These are phyloP conservation scores for Hygrophoropsis aurantiaca DNA, from an alignment of 768 basidiomycete genomes.

Conservation along the genomic window DNA sequence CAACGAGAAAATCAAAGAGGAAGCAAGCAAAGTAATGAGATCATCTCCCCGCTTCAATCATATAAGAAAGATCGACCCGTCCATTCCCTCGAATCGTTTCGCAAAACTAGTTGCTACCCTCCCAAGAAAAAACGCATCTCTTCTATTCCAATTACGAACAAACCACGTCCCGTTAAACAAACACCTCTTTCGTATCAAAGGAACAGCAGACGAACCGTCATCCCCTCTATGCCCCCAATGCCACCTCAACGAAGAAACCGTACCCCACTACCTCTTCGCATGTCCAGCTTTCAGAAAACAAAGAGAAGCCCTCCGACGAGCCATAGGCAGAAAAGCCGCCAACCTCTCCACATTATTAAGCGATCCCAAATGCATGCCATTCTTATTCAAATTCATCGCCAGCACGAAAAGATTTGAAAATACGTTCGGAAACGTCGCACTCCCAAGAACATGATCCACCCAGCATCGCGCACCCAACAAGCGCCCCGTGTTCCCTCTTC, in stretches of 20 bases:
- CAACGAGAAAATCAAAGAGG: background rate
- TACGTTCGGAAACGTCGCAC: too few relatives aligned
- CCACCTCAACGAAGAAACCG: constrained; percentile 7
- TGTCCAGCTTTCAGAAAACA: constrained; percentile 3
- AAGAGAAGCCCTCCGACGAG: background rate
- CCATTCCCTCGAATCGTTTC: background rate
- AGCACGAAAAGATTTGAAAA: too few relatives aligned
- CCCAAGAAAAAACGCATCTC: constrained; percentile 12
- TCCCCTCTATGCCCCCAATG: background rate
- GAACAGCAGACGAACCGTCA: too few relatives aligned
- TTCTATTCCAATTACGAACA: constrained; percentile 31
- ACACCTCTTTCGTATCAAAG: constrained; percentile 17
- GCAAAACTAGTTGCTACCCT: constrained; percentile 5
- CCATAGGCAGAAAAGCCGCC: too few relatives aligned
- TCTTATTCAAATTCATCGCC: too few relatives aligned
- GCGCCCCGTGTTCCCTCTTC: too few relatives aligned
- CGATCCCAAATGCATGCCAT: too few relatives aligned
- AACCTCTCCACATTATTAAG: too few relatives aligned
- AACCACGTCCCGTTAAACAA: constrained; percentile 28
- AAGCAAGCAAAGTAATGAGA: background rate
- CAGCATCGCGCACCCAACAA: too few relatives aligned
- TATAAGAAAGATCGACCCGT: constrained; percentile 3
- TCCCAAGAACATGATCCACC: too few relatives aligned
- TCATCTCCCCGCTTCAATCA: background rate
- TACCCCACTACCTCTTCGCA: constrained; percentile 11